Base-by-base conservation (phyloP, 2,329 filamentous ascomycete species). In the Curvularia verruculosa region DNA sequence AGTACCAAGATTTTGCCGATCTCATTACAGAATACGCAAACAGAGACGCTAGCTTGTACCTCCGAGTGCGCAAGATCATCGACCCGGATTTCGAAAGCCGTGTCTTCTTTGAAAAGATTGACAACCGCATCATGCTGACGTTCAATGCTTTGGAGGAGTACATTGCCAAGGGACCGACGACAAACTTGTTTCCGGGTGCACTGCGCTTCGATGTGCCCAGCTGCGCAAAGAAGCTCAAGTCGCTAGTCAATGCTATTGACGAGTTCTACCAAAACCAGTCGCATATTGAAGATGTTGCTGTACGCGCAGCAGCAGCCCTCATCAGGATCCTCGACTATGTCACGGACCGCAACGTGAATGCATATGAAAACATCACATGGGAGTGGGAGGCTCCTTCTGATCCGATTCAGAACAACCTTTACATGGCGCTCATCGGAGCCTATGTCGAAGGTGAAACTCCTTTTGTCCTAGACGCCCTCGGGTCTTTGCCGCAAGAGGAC, bases 81-180 rank as follows among this genome's bases (percentile, higher is more conserved):
- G 66, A 71, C 29, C 64, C 68, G 7, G 61, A 57, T n/a, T 77
- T 76, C 49, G 69, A 72, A 50, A 63, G 64, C n/a, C 62, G 68
- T 4, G 67, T 72, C 6, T 76, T 75, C 61, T 75, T 76, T 43
- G 65, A 73, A 19, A 76, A 76, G 52, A 67, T 76, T 41, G 67
- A 71, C 19, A 66, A 61, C 45, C 70, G 72, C 21, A 68, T 72
- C 36, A 54, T 56, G 21, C 59, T 60, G n/a, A 59, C 69, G 1
- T 73, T 76, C 60, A 61, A 64, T 13, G 69, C 65, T 3, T 47
- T 76, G 47, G 68, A 73, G 40, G 64, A 74, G 29, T 73, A 74
- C 49, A 69, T 74, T 21, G 55, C 54, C 8, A 52, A 68, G 34
- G 72, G 72, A 3, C 66, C 72, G 0, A 70, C 66, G 0, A 70